Percentiles rank a stretch among this genome's conserved stretches.
phyloP scores from a whole-genome alignment of 1,139 yeast species.

The Candida sanyaensis region DNA sequence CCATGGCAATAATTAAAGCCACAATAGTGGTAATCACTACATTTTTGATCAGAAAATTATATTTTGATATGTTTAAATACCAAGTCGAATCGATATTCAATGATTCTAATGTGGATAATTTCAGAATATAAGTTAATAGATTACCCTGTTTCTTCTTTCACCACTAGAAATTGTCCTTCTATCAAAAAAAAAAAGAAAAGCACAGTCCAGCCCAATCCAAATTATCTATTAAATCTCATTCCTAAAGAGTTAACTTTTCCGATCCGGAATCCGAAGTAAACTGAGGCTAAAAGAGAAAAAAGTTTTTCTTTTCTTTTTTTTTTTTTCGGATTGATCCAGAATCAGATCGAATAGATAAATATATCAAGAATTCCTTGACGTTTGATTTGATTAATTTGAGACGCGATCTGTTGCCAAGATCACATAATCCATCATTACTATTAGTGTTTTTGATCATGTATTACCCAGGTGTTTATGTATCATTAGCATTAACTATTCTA shows the following conservation, averaged over 20 bases:
- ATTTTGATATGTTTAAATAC: too few species aligned
- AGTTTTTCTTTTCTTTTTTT: too few species aligned
- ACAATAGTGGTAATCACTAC: neutral
- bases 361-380: neutral
- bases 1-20: neutral
- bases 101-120: too few species aligned
- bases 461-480: conserved; percentile 18
- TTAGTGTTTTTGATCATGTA: conserved; percentile 18
- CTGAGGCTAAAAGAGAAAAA: neutral
- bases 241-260: neutral
- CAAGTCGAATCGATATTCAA: too few species aligned
- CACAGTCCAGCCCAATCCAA: neutral
- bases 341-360: neutral
- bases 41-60: too few species aligned
- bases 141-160: too few species aligned
- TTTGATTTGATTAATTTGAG: neutral
- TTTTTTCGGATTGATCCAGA: neutral
- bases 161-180: too few species aligned
- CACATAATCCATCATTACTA: neutral
- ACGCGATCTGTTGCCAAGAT: neutral
- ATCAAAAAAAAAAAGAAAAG: neutral
- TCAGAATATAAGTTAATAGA: too few species aligned
- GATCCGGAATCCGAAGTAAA: neutral
- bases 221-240: neutral
- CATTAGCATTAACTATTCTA: conserved; percentile 18